Evolutionary conservation across 176 grass and related monocot genomes (phyloP), one percentile per base, ranked within the genome.

Genomic region (Urochloa ruziziensis): DNA sequence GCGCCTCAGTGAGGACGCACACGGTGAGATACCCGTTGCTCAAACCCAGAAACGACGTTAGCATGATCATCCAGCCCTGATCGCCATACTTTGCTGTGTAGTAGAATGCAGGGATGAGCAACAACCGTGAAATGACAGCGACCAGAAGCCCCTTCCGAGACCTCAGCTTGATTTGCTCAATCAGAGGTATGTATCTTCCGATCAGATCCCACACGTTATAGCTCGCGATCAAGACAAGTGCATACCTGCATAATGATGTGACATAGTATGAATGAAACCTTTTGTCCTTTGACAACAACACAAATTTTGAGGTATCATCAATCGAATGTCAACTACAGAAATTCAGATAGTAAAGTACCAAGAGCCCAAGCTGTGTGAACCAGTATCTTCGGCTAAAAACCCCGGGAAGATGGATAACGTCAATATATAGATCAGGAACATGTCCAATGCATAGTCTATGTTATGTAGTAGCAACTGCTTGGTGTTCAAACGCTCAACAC

Each of bases 321-420:
- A 59, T 77, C 9, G 12, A 43, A 24, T 56, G 40, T 33, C 27
- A 80, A 29, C 11, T 54, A 48, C 1, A 74, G 1, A 80, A 61
- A 24, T 47, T 33, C 36, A 78, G 49, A 74, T 37, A 75, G 60
- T n/a, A 52, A 4, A 82, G 74, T 54, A 96, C 88, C 91, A 93
- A 54, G 91, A 76, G 7, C 94, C 91, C 35, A 93, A 82, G 67
- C 86, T 91, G 78, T 97, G 94, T 46, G 89, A 86, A 5, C 94
- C 91, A 2, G 91, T 93, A 73, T 96, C 91, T 84, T 93, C 94
- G 14, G 91, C 83, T 80, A 96, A 87, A 79, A 93, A 97, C 46
- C 91, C 94, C 1, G 91, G 94, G 59, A 97, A 93, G 66, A 97
- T 97, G 17, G 94, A 93, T 28, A 97, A 9, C 10, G 86, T 93